phyloP scores from a whole-genome alignment of 306 rosid species.

The cucumber (Cucumis sativus) region DNA sequence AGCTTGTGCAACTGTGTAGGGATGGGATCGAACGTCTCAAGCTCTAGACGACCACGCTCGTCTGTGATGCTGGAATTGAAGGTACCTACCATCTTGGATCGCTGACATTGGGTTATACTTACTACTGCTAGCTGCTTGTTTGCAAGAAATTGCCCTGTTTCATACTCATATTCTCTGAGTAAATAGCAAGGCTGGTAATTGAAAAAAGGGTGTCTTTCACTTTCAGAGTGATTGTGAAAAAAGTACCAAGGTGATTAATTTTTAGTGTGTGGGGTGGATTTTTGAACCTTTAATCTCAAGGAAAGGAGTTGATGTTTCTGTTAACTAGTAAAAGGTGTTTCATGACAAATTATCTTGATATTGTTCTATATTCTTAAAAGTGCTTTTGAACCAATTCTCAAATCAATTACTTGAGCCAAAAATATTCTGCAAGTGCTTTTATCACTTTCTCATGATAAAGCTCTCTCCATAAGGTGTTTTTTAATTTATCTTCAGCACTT shows the following conservation, averaged over 20 bases:
- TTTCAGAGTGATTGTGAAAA: neutral
- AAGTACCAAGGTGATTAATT: neutral
- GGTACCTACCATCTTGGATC: conserved; percentile 24
- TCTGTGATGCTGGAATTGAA: conserved; percentile 21
- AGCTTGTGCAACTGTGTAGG: conserved; percentile 22
- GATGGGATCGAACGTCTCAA: conserved; percentile 25
- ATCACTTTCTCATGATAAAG: neutral
- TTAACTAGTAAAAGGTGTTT: neutral
- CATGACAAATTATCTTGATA: neutral
- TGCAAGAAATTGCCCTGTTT: neutral
- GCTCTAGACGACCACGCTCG: conserved; percentile 3
- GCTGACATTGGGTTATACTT: neutral
- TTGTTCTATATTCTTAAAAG: neutral
- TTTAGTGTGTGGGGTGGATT: neutral
- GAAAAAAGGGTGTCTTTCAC: neutral
- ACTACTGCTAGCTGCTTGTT: neutral
- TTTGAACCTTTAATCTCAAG: neutral
- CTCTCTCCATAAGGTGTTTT: neutral
- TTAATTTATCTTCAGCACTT: neutral
- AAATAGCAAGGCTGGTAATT: neutral
- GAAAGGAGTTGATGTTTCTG: neutral
- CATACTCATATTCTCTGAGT: neutral
- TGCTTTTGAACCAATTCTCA: neutral
- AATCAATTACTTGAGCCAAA: neutral
- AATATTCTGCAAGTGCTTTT: neutral